Evolutionary conservation across 2,329 filamentous ascomycete genomes (phyloP).

Genomic region (Penicillium psychrosexuale): DNA sequence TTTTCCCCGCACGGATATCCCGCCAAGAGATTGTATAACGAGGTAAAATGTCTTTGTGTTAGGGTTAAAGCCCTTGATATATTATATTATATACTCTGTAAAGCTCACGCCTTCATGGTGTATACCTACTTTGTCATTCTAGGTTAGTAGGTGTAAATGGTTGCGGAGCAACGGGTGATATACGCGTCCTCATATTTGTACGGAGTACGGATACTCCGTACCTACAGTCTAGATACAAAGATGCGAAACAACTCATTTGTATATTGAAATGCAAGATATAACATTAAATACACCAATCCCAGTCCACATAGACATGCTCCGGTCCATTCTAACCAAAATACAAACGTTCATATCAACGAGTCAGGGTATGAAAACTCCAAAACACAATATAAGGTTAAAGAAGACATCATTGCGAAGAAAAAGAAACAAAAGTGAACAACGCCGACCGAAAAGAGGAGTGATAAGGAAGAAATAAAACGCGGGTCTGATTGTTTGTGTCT

Average conservation of each 20-base stretch:
- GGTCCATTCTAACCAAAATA: conserved; percentile 15
- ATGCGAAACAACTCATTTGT: neutral
- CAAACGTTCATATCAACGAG: conserved; percentile 17
- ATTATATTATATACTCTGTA: neutral
- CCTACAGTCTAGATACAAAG: neutral
- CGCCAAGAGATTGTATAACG: neutral
- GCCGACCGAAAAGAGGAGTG: conserved; percentile 5
- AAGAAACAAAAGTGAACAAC: conserved; percentile 4
- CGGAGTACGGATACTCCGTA: neutral
- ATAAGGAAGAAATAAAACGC: neutral
- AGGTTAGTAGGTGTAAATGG: neutral
- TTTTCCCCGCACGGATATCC: conserved; percentile 17
- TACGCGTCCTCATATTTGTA: neutral
- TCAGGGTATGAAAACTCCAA: conserved; percentile 23
- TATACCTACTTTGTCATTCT: neutral
- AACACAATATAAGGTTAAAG: conserved; percentile 7
- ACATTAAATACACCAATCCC: conserved; percentile 10
- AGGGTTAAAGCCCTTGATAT: neutral
- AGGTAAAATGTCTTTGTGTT: neutral
- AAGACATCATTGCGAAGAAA: conserved; percentile 7
- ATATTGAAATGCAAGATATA: conserved; percentile 4
- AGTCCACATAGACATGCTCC: conserved; percentile 7
- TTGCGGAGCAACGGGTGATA: neutral
- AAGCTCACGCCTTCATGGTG: neutral
- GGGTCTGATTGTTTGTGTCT: neutral